Conservation (phyloP, 2,329 filamentous ascomycete species). For the Xylogone sp. region DNA sequence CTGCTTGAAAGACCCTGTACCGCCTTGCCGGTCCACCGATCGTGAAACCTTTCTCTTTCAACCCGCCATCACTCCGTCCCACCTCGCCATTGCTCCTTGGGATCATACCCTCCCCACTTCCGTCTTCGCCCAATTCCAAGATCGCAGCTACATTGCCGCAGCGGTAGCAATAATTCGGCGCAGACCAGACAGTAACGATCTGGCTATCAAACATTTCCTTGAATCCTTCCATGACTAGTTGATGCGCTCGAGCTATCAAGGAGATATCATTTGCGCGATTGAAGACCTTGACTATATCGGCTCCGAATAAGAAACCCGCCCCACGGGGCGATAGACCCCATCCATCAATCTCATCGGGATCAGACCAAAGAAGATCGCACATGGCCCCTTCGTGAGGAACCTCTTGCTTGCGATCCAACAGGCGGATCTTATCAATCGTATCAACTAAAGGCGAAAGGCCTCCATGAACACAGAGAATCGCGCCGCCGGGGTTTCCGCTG, state of each 20-base stretch:
- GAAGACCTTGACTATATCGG: slow-evolving; percentile 93
- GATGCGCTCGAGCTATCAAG: slow-evolving; percentile 89
- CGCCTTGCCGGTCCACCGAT: slow-evolving; percentile 75
- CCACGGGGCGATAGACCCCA: slow-evolving; percentile 94
- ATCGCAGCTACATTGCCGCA: slow-evolving; percentile 96
- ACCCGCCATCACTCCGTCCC: slow-evolving; percentile 49
- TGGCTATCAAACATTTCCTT: slow-evolving; percentile 98
- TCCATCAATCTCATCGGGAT: slow-evolving; percentile 95
- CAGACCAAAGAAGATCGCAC: slow-evolving; percentile 97
- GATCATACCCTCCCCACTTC: slow-evolving; percentile 58
- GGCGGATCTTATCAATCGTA: slow-evolving; percentile 89
- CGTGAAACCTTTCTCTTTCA: slow-evolving; percentile 48
- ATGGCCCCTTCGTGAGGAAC: slow-evolving; percentile 98
- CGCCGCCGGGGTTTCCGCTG: slow-evolving; percentile 68
- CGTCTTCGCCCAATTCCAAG: slow-evolving; percentile 86
- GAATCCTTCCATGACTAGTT: slow-evolving; percentile 98
- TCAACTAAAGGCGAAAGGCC: slow-evolving; percentile 89
- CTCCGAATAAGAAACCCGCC: slow-evolving; percentile 91
- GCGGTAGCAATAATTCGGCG: slow-evolving; percentile 89
- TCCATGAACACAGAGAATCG: slow-evolving; percentile 92
- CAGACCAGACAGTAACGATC: slow-evolving; percentile 98
- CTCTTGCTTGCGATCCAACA: slow-evolving; percentile 95
- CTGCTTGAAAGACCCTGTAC: slow-evolving; percentile 94
- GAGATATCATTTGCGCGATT: slow-evolving; percentile 92
- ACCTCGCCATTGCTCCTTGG: slow-evolving; percentile 38